A percentile compares a stretch with the other conserved stretches of the same genome.
Conservation (phyloP, 257 asterid species). For the Przewalskia tangutica region DNA sequence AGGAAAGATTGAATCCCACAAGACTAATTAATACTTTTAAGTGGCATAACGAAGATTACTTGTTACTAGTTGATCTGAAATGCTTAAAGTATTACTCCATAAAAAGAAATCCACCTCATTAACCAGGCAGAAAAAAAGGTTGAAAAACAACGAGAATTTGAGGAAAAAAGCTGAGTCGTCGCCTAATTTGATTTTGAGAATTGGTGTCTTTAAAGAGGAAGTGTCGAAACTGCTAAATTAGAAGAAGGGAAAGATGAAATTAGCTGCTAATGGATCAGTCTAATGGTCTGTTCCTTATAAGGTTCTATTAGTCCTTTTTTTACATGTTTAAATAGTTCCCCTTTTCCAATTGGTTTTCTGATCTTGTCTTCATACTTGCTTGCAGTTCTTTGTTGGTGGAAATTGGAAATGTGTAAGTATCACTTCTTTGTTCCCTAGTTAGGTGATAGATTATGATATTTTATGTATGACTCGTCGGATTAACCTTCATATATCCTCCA, state of each 20-base stretch:
- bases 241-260: background rate
- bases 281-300: background rate
- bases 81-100: background rate
- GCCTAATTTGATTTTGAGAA: background rate
- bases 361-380: constrained; percentile 8
- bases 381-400: constrained; percentile 99
- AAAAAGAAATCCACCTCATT: background rate
- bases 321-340: background rate
- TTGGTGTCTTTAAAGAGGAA: background rate
- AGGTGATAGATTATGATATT: background rate
- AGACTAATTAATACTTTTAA: background rate
- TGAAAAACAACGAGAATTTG: background rate
- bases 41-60: background rate
- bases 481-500: background rate
- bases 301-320: background rate
- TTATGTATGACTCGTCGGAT: background rate
- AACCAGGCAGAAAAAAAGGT: background rate
- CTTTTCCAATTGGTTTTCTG: background rate
- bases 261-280: background rate
- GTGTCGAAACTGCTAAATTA: background rate
- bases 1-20: background rate
- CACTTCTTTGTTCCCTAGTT: background rate
- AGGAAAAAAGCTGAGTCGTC: background rate
- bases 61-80: background rate
- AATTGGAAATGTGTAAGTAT: constrained; percentile 99